Evolutionary conservation across 106 monocot species (phyloP).

Genomic region (Allium cepa): DNA sequence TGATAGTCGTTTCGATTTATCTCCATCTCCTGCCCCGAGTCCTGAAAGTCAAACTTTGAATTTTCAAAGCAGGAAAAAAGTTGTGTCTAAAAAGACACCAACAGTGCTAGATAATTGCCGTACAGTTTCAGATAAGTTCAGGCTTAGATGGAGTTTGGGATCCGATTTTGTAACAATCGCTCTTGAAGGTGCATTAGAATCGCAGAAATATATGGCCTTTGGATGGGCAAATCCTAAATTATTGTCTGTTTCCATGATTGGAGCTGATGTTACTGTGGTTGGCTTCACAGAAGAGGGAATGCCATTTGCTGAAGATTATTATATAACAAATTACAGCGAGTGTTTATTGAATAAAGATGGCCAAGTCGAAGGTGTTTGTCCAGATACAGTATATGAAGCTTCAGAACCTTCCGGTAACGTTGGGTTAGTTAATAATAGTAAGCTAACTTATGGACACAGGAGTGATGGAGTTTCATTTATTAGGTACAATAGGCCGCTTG

Average conservation of each 20-base stretch:
- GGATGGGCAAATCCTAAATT: conserved; percentile 64
- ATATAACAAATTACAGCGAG: conserved; percentile 68
- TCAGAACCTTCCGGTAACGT: conserved; percentile 21
- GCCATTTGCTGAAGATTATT: conserved; percentile 91
- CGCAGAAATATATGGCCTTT: conserved; percentile 88
- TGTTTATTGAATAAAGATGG: conserved; percentile 72
- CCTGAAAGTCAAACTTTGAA: neutral
- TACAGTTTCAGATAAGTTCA: conserved; percentile 33
- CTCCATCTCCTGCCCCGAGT: conserved; percentile 17
- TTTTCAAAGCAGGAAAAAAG: neutral
- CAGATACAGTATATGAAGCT: conserved; percentile 71
- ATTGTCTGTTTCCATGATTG: conserved; percentile 51
- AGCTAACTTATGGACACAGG: conserved; percentile 72
- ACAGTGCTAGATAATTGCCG: conserved; percentile 87
- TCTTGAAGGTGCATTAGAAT: conserved; percentile 62
- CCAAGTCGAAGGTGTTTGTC: conserved; percentile 69
- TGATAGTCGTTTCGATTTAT: conserved; percentile 1
- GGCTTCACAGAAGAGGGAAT: conserved; percentile 74
- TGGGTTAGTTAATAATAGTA: conserved; percentile 69
- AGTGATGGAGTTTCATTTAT: conserved; percentile 80
- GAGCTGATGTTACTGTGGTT: conserved; percentile 51
- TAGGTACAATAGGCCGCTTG: conserved; percentile 42
- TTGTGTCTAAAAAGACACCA: conserved; percentile 12
- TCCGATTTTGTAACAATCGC: conserved; percentile 53
- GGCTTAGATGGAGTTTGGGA: conserved; percentile 68